Percentiles rank a stretch among this genome's conserved stretches.
Conservation (phyloP, 352 stramenopile species). For the Pythium sukuiense region DNA sequence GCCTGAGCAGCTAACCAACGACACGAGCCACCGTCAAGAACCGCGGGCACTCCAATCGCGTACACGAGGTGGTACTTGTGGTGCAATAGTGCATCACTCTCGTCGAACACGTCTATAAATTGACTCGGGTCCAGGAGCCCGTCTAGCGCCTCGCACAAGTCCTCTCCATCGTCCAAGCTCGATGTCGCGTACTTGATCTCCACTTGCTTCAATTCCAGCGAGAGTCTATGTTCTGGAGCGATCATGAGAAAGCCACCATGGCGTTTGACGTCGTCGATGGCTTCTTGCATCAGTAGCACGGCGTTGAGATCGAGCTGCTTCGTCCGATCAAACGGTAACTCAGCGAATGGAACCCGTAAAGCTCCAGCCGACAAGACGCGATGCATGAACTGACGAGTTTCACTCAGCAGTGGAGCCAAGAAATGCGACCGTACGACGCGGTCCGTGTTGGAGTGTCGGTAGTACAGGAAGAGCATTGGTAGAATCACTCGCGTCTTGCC, state of each 20-base stretch:
- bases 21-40: slow-evolving; percentile 46
- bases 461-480: slow-evolving; percentile 86
- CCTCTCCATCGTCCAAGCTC: not conserved
- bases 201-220: slow-evolving; percentile 79
- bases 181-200: slow-evolving; percentile 37
- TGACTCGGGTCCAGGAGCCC: slow-evolving; percentile 44
- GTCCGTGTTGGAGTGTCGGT: slow-evolving; percentile 16
- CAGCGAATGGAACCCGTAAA: slow-evolving; percentile 41
- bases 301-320: slow-evolving; percentile 32
- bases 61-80: slow-evolving; percentile 91
- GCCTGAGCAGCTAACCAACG: slow-evolving; percentile 63
- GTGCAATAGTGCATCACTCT: slow-evolving; percentile 85
- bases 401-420: slow-evolving; percentile 49
- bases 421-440: slow-evolving; percentile 59
- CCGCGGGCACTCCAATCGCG: slow-evolving; percentile 51
- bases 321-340: slow-evolving; percentile 65
- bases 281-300: slow-evolving; percentile 37
- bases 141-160: slow-evolving; percentile 29
- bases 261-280: slow-evolving; percentile 33
- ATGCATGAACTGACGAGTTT: slow-evolving; percentile 65
- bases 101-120: slow-evolving; percentile 87
- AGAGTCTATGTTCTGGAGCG: slow-evolving; percentile 84
- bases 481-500: slow-evolving; percentile 86
- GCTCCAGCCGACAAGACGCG: slow-evolving; percentile 41
- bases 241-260: slow-evolving; percentile 62